These are phyloP conservation scores for Emericellopsis atlantica DNA, from an alignment of 2,329 filamentous ascomycete genomes.

Conservation along the genomic window DNA sequence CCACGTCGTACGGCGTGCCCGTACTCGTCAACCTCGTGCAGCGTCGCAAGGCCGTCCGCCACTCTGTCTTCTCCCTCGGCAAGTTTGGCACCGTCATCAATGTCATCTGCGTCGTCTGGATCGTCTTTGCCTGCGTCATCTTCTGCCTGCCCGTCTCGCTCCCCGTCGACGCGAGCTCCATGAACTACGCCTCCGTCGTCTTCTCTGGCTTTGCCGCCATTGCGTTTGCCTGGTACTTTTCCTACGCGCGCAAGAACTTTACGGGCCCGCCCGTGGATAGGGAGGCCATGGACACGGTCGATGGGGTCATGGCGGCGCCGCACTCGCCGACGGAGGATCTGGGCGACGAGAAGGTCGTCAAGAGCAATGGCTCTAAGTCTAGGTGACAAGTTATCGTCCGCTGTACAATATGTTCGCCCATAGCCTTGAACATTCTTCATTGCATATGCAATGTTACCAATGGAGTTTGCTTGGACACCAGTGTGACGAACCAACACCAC, in stretches of 20 bases:
- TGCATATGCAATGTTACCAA: too few relatives aligned
- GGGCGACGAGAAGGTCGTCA: too few relatives aligned
- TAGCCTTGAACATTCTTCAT: too few relatives aligned
- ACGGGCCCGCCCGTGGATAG: slow-evolving; percentile 37
- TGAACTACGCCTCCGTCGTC: slow-evolving; percentile 58
- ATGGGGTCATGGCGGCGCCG: neutral
- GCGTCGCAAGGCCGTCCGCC: slow-evolving; percentile 49
- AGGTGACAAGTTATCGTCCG: too few relatives aligned
- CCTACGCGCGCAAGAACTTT: slow-evolving; percentile 50
- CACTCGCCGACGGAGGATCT: neutral
- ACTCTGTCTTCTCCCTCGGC: slow-evolving; percentile 58
- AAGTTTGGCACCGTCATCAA: slow-evolving; percentile 59
- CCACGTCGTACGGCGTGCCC: slow-evolving; percentile 62
- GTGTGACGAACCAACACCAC: too few relatives aligned
- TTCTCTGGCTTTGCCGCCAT: slow-evolving; percentile 50
- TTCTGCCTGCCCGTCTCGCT: slow-evolving; percentile 64
- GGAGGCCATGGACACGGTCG: slow-evolving; percentile 4
- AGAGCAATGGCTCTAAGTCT: too few relatives aligned
- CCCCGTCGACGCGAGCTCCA: slow-evolving; percentile 39
- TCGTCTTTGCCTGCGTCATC: slow-evolving; percentile 53
- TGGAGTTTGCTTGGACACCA: too few relatives aligned
- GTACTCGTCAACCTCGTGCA: slow-evolving; percentile 60
- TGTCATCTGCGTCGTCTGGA: slow-evolving; percentile 56
- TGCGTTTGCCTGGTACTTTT: slow-evolving; percentile 50
- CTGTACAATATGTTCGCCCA: too few relatives aligned